Conservation (phyloP, 257 asterid species). For the Gardenia jasminoides region DNA sequence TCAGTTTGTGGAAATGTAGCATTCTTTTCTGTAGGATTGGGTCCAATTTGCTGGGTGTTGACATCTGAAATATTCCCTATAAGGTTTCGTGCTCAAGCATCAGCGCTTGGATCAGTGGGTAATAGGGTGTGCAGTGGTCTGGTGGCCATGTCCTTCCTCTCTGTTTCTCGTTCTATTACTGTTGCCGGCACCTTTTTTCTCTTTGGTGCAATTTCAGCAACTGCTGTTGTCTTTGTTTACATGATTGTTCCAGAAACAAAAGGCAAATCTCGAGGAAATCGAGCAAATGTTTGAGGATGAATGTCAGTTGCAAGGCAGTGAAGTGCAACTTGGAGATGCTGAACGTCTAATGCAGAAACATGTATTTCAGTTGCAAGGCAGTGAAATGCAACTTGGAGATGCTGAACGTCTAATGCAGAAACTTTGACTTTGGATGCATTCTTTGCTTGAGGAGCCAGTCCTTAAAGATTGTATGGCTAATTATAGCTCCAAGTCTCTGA, state of each 20-base stretch:
- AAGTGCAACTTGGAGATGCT: slow-evolving; percentile 67
- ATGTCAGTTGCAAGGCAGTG: slow-evolving; percentile 37
- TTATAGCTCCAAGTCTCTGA: background rate
- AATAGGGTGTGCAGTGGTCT: slow-evolving; percentile 90
- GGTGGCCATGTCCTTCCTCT: slow-evolving; percentile 85
- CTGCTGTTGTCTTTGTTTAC: slow-evolving; percentile 62
- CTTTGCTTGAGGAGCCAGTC: background rate
- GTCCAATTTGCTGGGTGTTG: slow-evolving; percentile 91
- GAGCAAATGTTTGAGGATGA: slow-evolving; percentile 65
- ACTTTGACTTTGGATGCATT: slow-evolving; percentile 4
- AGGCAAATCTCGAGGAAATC: slow-evolving; percentile 90
- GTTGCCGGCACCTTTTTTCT: slow-evolving; percentile 72
- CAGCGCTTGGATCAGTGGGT: slow-evolving; percentile 91
- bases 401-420: slow-evolving; percentile 19
- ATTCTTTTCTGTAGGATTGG: slow-evolving; percentile 81
- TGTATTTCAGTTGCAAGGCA: slow-evolving; percentile 35
- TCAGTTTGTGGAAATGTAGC: slow-evolving; percentile 84
- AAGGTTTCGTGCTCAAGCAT: slow-evolving; percentile 81
- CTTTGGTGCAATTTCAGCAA: slow-evolving; percentile 55
- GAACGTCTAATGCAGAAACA: slow-evolving; percentile 72
- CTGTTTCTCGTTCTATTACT: slow-evolving; percentile 60
- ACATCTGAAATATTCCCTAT: slow-evolving; percentile 87
- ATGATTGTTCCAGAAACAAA: slow-evolving; percentile 73
- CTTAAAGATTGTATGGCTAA: background rate
- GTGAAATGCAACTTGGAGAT: slow-evolving; percentile 41